phyloP scores from a whole-genome alignment of 352 stramenopile genomes.

The Paralagenidium karlingii region DNA sequence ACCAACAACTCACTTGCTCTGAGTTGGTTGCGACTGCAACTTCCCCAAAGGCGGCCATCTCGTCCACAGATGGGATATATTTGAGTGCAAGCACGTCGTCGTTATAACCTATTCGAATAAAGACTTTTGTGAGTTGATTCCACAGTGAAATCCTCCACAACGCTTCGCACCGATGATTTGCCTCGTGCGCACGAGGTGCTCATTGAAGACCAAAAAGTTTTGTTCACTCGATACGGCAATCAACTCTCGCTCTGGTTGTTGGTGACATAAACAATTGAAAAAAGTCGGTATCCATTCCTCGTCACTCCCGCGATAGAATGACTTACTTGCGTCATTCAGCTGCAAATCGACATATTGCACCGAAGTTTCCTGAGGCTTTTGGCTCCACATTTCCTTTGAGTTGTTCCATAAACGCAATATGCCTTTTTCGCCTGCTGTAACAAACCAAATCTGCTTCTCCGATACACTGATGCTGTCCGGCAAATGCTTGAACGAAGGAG shows the following conservation, averaged over 20 bases:
- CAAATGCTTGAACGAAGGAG: conserved; percentile 40
- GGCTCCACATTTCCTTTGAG: conserved; percentile 20
- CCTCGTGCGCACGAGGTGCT: conserved; percentile 41
- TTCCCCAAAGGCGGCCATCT: conserved; percentile 29
- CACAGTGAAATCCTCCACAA: no score
- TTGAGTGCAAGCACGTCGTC: conserved; percentile 97
- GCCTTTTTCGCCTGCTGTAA: conserved; percentile 89
- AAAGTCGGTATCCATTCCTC: neutral
- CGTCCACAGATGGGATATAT: conserved; percentile 74
- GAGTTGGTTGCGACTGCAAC: conserved; percentile 96
- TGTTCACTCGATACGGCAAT: conserved; percentile 73
- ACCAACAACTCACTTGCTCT: no score
- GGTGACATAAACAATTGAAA: neutral
- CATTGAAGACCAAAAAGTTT: conserved; percentile 79
- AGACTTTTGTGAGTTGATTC: no score
- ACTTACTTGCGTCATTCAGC: conserved; percentile 25
- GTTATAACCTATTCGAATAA: conserved; percentile 80
- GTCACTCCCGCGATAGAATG: neutral
- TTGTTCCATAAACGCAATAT: conserved; percentile 68
- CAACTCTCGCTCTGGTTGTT: conserved; percentile 23
- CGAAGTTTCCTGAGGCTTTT: conserved; percentile 25
- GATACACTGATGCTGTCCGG: conserved; percentile 17
- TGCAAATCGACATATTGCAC: conserved; percentile 44
- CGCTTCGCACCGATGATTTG: conserved; percentile 48
- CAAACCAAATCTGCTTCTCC: conserved; percentile 75